Evolutionary conservation across 1,139 yeast genomes (phyloP).

Genomic region (Suhomyces yuchorum): DNA sequence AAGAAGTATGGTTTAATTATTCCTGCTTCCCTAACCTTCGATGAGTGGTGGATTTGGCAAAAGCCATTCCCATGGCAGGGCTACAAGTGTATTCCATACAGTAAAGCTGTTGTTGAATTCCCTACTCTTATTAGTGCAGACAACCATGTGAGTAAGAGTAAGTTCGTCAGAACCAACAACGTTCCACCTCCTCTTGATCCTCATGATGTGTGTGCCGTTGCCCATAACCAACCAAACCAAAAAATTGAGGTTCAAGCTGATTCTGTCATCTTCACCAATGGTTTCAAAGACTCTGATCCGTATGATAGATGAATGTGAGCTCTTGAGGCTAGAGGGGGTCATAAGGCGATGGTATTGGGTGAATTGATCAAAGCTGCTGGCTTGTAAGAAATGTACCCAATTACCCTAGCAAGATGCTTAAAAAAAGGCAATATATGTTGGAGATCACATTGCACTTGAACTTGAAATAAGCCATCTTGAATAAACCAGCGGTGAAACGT

Average conservation of each 20-base stretch:
- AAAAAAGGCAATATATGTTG: too few species aligned
- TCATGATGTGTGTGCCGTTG: neutral
- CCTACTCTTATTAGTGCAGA: neutral
- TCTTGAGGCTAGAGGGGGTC: too few species aligned
- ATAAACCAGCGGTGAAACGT: too few species aligned
- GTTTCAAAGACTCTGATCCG: neutral
- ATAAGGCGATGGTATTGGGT: too few species aligned
- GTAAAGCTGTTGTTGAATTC: neutral
- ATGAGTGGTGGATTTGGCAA: neutral
- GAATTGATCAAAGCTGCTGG: too few species aligned
- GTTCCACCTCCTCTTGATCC: neutral
- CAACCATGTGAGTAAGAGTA: too few species aligned
- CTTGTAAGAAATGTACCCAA: too few species aligned
- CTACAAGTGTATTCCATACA: neutral
- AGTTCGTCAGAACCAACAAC: neutral
- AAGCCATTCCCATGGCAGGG: neutral
- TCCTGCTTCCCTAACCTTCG: neutral
- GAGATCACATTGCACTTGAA: too few species aligned
- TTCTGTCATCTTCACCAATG: neutral
- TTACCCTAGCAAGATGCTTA: too few species aligned
- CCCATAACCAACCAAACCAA: neutral
- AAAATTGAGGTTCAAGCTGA: neutral
- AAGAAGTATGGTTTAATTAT: neutral
- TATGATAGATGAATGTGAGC: neutral
- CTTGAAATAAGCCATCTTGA: too few species aligned